phyloP scores from a whole-genome alignment of 164 flowering plant genomes.

The Vitis cinerea region DNA sequence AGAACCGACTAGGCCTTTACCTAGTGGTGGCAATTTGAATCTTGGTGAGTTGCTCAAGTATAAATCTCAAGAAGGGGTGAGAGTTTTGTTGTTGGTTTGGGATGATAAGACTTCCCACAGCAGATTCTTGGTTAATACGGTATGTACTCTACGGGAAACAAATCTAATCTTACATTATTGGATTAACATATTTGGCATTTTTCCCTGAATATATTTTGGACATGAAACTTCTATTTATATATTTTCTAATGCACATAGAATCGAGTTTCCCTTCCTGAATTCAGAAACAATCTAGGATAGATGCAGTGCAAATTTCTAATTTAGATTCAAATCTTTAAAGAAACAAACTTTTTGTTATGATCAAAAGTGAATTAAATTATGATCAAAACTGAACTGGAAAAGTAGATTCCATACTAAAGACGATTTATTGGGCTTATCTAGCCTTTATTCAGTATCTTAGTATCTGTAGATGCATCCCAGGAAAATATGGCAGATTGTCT shows the following conservation, averaged over 20 bases:
- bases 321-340: not conserved
- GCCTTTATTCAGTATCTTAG: not conserved
- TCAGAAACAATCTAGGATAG: not conserved
- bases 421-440: not conserved
- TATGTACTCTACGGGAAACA: constrained; percentile 9
- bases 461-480: not conserved
- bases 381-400: too few relatives aligned
- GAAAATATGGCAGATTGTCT: not conserved
- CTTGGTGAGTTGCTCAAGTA: constrained; percentile 68
- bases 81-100: constrained; percentile 75
- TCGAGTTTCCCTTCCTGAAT: not conserved
- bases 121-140: constrained; percentile 60
- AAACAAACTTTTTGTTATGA: not conserved
- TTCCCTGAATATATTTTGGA: not conserved
- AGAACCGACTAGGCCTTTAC: constrained; percentile 55
- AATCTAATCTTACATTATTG: too few relatives aligned
- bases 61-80: constrained; percentile 73
- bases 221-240: too few relatives aligned
- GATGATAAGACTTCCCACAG: constrained; percentile 73
- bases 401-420: not conserved
- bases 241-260: too few relatives aligned
- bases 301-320: not conserved
- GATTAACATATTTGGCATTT: not conserved
- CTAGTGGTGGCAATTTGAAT: constrained; percentile 53
- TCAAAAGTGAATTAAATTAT: too few relatives aligned